Base-by-base conservation (phyloP, 2,329 filamentous ascomycete species). In the Plenodomus biglobosus region DNA sequence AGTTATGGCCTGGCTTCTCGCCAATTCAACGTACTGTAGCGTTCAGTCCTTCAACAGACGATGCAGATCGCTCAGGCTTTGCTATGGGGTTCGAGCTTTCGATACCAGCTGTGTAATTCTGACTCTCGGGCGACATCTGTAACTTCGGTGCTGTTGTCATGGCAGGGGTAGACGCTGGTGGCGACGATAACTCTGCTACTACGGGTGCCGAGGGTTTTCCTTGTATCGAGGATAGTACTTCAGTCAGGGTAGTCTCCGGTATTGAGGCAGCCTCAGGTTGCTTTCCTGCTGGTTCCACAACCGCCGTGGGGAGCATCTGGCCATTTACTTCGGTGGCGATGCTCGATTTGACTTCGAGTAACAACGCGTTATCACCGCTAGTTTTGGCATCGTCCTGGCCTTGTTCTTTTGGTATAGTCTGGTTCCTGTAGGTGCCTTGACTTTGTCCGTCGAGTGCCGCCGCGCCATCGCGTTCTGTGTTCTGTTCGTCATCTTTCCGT, bases 401-500 rank as follows among this genome's bases (percentile, higher is more conserved):
- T 37, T 52, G 55, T 2, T 24, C 43, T 34, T 46, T 47, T 16
- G 42, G n/a, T n/a, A 18, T 21, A 22, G 35, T 52, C 35, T 53
- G 49, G 36, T 56, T 58, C 37, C 46, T 46, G 17, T 42, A 19
- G 38, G 16, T 38, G 32, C 47, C 43, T 20, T 54, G 50, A n/a
- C 46, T 37, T 18, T 57, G 53, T 38, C 53, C 53, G 22, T 48
- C 42, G 17, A 58, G 36, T 20, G 50, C 49, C 38, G 48, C 48
- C 43, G 50, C 44, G n/a, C 30, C 15, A 15, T 19, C 17, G 7
- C 11, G 2, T 15, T 27, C 38, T n/a, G 17, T 39, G 27, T 39
- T 19, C 13, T 42, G 22, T 15, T 42, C 55, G 40, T 38, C 30
- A 18, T 15, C 41, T 37, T 18, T 24, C 8, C 41, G 48, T 40